Evolutionary conservation across 148 eudicot species (phyloP), one percentile per base, ranked within the genome.

Genomic region (Cornus kousa): DNA sequence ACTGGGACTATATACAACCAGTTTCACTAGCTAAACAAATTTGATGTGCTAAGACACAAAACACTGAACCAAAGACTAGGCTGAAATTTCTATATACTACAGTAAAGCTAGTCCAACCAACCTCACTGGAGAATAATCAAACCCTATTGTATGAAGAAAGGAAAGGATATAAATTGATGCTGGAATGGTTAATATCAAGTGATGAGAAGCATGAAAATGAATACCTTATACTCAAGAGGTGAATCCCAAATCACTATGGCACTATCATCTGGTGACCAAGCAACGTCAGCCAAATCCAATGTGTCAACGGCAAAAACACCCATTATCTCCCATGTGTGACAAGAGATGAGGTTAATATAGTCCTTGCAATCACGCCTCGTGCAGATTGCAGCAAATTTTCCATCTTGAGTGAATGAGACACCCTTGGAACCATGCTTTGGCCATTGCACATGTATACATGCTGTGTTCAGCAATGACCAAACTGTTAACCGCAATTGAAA

Each of bases 231-330:
- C 74, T 96, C 99, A 74, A 96, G 95, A 83, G 80, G 85, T 39
- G 97, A 96, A 91, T 96, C 99, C 99, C 99, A 96, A n/a, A 94
- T 81, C n/a, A 94, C 92, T 31, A 96, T 87, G 69, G 99, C 89
- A 84, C 95, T 96, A 81, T 96, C 99, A 91, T 96, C 98, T 28
- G 98, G 98, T 59, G 99, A 94, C 99, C 99, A 96, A 71, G 92
- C 91, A 73, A 92, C 81, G 77, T 92, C 99, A 80, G 95, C 89
- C 89, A 96, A 86, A 85, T 96, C 99, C 77, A 93, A 40, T 13
- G 99, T 94, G 82, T 96, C 99, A 70, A 96, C 95, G 43, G 95
- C 88, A 89, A 94, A 96, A 77, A 77, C 88, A 75, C 97, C 92
- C 92, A 96, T 91, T 76, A 94, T 87, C 82, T 92, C 99, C 99